Evolutionary conservation across 2,329 filamentous ascomycete genomes (phyloP), one percentile per base, ranked within the genome.

Genomic region (Mycosphaerella sp.): DNA sequence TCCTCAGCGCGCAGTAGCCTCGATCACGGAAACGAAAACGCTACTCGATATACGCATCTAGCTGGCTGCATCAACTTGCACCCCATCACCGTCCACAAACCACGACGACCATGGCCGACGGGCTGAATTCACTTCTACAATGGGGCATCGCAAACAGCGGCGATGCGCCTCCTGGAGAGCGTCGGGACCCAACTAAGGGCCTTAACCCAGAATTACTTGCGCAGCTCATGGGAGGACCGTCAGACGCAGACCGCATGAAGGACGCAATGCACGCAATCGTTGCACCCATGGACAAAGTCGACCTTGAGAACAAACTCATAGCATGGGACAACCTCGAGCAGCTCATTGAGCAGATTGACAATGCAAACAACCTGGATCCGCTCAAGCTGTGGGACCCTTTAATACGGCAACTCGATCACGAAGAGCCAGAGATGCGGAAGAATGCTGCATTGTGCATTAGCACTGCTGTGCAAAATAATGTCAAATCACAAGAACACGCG

Each of bases 261-360:
- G 81, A 85, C 46, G 79, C 86, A 57, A 95, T 98, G 82, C 78
- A 79, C 25, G 81, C 86, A 50, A 85, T 96, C 65, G 78, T 76
- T 8, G 81, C 82, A 14, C 59, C 73, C 7, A 41, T 60, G 17
- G 57, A 59, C 32, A 78, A 85, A 50, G 74, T 85, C 50, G 79
- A 80, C 3, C 76, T 91, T 44, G 85, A 89, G 39, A 81, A 88
- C 71, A 89, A 87, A 69, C 72, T 94, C 48, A 80, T 84, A 52
- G 90, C 90, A 34, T 94, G 95, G 71, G 90, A 95, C 78, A 95
- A 96, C 73, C 86, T 96, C 57, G 90, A 95, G 73, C 88, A 95
- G 70, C 76, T 95, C 53, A 85, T 96, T 63, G 89, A 96, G 75
- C 83, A 81, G 57, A 82, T 97, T 62, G 93, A 98, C 76, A 98